phyloP scores from a whole-genome alignment of 306 rosid genomes.

The Dryas drummondii region DNA sequence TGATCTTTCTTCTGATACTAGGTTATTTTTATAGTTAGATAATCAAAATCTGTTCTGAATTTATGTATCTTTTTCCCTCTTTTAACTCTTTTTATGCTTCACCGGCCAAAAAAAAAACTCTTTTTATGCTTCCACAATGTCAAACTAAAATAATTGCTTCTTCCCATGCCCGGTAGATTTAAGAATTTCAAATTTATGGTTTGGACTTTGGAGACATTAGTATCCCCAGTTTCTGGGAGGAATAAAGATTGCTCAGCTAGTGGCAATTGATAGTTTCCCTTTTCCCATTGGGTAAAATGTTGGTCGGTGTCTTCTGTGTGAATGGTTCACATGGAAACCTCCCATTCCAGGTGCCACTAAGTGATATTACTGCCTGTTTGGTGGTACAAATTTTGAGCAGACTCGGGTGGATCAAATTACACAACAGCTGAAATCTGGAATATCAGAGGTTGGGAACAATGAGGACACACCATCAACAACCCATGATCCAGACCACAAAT shows the following conservation, averaged over 20 bases:
- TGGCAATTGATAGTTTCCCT: slow-evolving; percentile 36
- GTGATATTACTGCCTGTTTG: slow-evolving; percentile 59
- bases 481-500: slow-evolving; percentile 36
- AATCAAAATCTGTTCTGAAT: not conserved
- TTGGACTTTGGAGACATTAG: slow-evolving; percentile 6
- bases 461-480: slow-evolving; percentile 32
- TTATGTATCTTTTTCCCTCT: slow-evolving; percentile 4
- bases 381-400: slow-evolving; percentile 65
- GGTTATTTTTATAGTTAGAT: not conserved
- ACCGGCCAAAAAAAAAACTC: no score
- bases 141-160: not conserved
- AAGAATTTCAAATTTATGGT: not conserved
- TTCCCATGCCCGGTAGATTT: not conserved
- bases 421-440: slow-evolving; percentile 55
- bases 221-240: slow-evolving; percentile 21
- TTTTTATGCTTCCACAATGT: not conserved
- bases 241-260: slow-evolving; percentile 29
- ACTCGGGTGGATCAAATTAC: slow-evolving; percentile 86
- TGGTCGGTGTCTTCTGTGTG: slow-evolving; percentile 39
- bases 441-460: slow-evolving; percentile 35
- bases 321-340: slow-evolving; percentile 43
- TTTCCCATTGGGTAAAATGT: slow-evolving; percentile 34
- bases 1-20: not conserved
- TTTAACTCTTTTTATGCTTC: not conserved
- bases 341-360: slow-evolving; percentile 49